Evolutionary conservation across 495 filamentous ascomycete species (phyloP), one percentile per base, ranked within the genome.

Genomic region (Cercophora sp.): DNA sequence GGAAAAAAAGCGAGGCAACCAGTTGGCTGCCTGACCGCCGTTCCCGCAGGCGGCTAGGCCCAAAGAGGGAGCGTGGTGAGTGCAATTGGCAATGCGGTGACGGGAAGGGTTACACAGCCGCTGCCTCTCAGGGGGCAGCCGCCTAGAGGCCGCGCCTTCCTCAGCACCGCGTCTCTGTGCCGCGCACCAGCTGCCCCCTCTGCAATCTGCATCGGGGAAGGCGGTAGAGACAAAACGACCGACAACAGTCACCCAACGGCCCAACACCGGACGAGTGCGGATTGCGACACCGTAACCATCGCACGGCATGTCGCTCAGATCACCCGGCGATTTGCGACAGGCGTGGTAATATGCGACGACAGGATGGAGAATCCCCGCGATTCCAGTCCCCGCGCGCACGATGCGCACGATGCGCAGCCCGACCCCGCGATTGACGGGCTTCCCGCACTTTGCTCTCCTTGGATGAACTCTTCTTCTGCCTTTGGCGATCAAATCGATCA

Each of bases 31-130:
- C 36, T 39, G 6, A 15, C 13, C 11, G 37, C 37, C 20, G 11
- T 18, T 41, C 13, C 37, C 9, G 37, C 37, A 18, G 9, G 37
- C 44, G 51, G 13, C 59, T 58, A 58, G 9, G 20, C 55, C 56
- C n/a, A 56, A 45, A 25, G 15, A 6, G 49, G 59, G 55, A 62
- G 9, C 36, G 49, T 52, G 59, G 59, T 48, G 56, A 46, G 46
- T 5, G 16, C 48, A 44, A 13, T 5, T 10, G 52, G 55, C 19
- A 51, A 51, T 40, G 42, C 59, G 47, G 58, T 32, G 26, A 1
- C 37, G 8, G 42, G 20, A 10, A 4, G 15, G 59, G 44, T 36
- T 42, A 40, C n/a, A 18, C 35, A 9, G 9, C 35, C 16, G 8
- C 35, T 8, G 36, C 5, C n/a, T n/a, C n/a, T n/a, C n/a, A n/a